Evolutionary conservation across 192 early-diverging fungal genomes (phyloP).

Genomic region (Backusella liffmaniae): DNA sequence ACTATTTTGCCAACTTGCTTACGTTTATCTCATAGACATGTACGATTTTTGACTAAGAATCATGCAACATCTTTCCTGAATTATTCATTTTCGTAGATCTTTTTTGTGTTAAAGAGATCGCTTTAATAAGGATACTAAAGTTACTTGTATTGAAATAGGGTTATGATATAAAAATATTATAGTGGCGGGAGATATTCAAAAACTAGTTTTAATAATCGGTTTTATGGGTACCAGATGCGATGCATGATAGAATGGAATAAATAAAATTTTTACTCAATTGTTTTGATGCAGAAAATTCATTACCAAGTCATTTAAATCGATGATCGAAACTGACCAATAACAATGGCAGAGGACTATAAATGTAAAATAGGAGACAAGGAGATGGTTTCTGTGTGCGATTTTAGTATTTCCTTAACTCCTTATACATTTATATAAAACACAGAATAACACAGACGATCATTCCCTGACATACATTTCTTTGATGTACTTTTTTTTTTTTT

Average conservation of each 20-base stretch:
- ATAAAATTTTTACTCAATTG: not conserved
- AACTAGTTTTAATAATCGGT: not conserved
- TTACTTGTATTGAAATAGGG: not conserved
- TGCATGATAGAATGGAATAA: not conserved
- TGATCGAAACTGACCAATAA: not conserved
- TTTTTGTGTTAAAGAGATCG: not conserved
- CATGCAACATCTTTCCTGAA: too few relatives aligned
- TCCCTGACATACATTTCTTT: not conserved
- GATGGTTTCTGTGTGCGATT: not conserved
- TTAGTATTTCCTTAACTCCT: not conserved
- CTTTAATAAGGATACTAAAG: too few relatives aligned
- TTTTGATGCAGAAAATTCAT: constrained; percentile 1
- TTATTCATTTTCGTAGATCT: not conserved
- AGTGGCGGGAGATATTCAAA: not conserved
- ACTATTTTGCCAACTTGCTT: too few relatives aligned
- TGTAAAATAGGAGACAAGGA: not conserved
- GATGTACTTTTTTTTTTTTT: not conserved
- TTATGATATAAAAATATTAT: not conserved
- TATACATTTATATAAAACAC: too few relatives aligned
- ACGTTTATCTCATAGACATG: too few relatives aligned
- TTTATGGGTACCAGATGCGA: not conserved
- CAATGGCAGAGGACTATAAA: not conserved
- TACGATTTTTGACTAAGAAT: too few relatives aligned
- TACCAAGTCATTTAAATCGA: not conserved
- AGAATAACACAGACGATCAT: not conserved